Evolutionary conservation across 2,329 filamentous ascomycete genomes (phyloP).

Genomic region (Pseudovirgaria hyperparasitica): DNA sequence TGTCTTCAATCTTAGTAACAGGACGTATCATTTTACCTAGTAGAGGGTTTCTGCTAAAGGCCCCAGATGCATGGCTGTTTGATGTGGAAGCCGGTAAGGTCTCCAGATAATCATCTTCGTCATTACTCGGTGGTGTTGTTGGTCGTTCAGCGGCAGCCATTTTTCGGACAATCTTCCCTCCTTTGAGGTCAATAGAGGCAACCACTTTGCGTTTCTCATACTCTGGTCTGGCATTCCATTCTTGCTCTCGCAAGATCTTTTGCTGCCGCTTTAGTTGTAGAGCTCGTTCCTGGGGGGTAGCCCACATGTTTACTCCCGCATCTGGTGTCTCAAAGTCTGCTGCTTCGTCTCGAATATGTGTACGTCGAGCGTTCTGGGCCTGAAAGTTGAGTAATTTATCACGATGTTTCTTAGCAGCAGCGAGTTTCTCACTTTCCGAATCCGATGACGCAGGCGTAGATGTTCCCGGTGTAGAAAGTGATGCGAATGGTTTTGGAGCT

Average conservation of each 20-base stretch:
- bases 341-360: conserved; percentile 77
- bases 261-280: conserved; percentile 77
- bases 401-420: conserved; percentile 62
- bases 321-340: conserved; percentile 55
- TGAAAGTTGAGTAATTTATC: conserved; percentile 75
- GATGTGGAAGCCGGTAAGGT: background rate
- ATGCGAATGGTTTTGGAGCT: conserved; percentile 47
- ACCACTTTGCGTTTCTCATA: conserved; percentile 82
- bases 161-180: conserved; percentile 61
- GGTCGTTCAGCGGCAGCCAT: conserved; percentile 51
- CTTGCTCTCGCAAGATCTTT: conserved; percentile 68
- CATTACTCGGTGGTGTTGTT: conserved; percentile 35
- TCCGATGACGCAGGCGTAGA: conserved; percentile 21
- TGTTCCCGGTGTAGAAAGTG: conserved; percentile 28
- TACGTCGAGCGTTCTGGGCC: conserved; percentile 71
- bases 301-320: conserved; percentile 62
- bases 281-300: conserved; percentile 69
- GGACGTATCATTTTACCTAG: conserved; percentile 54
- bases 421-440: conserved; percentile 46
- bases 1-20: conserved; percentile 32
- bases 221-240: conserved; percentile 73
- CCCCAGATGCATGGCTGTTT: conserved; percentile 29
- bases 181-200: conserved; percentile 70
- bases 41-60: conserved; percentile 58
- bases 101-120: conserved; percentile 36